These are phyloP conservation scores for Colletotrichum limetticola DNA, from an alignment of 2,329 filamentous ascomycete genomes.

Conservation along the genomic window DNA sequence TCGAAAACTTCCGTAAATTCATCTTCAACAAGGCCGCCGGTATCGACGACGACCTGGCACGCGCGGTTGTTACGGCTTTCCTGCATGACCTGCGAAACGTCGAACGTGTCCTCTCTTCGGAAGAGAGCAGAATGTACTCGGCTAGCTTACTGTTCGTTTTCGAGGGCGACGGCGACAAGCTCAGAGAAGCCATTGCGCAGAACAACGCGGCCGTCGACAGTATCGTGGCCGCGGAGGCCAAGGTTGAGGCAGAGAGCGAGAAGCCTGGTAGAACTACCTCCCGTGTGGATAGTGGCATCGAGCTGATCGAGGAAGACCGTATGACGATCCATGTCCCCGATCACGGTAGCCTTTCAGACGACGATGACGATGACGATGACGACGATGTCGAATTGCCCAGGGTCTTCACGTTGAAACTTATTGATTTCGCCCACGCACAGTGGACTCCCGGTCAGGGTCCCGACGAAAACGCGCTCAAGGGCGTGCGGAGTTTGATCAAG, in stretches of 20 bases:
- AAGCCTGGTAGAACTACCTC: constrained; percentile 46
- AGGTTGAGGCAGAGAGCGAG: constrained; percentile 30
- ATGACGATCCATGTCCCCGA: constrained; percentile 39
- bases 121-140: constrained; percentile 74
- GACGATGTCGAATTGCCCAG: constrained; percentile 64
- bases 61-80: constrained; percentile 65
- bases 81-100: constrained; percentile 63
- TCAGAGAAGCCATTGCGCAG: constrained; percentile 65
- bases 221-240: constrained; percentile 43
- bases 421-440: constrained; percentile 94
- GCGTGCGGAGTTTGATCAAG: constrained; percentile 76
- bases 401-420: constrained; percentile 85
- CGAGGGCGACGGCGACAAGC: constrained; percentile 69
- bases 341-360: neutral
- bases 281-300: constrained; percentile 67
- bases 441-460: constrained; percentile 86
- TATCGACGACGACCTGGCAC: constrained; percentile 68
- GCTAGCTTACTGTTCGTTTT: constrained; percentile 72
- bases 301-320: constrained; percentile 42
- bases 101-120: constrained; percentile 61
- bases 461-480: constrained; percentile 84
- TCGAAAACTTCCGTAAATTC: constrained; percentile 65
- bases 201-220: constrained; percentile 64
- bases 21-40: constrained; percentile 68
- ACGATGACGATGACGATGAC: constrained; percentile 43